Evolutionary conservation across 257 asterid species (phyloP), one percentile per base, ranked within the genome.

Genomic region (Euphrasia confusa): DNA sequence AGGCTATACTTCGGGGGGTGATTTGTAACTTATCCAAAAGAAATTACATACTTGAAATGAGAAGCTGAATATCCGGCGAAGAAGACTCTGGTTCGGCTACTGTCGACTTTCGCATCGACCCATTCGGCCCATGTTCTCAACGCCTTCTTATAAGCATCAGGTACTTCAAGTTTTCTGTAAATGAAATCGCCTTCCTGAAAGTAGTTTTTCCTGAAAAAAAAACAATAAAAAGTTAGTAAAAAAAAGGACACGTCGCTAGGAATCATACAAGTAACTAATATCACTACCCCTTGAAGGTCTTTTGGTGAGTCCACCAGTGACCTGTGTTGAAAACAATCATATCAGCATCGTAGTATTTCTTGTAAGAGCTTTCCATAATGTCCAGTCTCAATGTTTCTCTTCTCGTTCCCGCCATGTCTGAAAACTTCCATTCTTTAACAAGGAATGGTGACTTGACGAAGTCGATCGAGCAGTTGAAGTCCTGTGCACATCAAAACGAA

Each of bases 291-390:
- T 72, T 55, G 6, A 48, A 57, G 12, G 84, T 79, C 39, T 83
- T 86, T 40, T 75, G 77, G 71, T 81, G 95, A 68, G 90, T 86
- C 95, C 90, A 83, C 90, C 95, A 83, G 50, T 86, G 90, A 10
- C 95, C 95, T 3, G 94, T 83, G 78, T 85, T 85, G 83, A 83
- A 81, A 14, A 85, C 79, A 17, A 85, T 72, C 60, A 83, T 52
- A 52, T 86, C 88, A 39, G 85, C 95, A 65, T 79, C 77, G 13
- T 49, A 30, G 33, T 83, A 79, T 28, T 66, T 77, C n/a, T 63
- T 37, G 54, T 63, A 72, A 14, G 83, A 74, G 54, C 69, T 56
- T 17, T 77, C 88, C 40, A 79, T 69, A 74, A 71, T 55, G 79
- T 86, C 88, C 14, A 86, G 58, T 18, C 86, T 55, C 47, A 86